Percentiles rank a stretch among this genome's conserved stretches.
These are phyloP conservation scores for Nothophaeocryptopus gaeumannii DNA, from an alignment of 2,329 filamentous ascomycete genomes.

Conservation along the genomic window DNA sequence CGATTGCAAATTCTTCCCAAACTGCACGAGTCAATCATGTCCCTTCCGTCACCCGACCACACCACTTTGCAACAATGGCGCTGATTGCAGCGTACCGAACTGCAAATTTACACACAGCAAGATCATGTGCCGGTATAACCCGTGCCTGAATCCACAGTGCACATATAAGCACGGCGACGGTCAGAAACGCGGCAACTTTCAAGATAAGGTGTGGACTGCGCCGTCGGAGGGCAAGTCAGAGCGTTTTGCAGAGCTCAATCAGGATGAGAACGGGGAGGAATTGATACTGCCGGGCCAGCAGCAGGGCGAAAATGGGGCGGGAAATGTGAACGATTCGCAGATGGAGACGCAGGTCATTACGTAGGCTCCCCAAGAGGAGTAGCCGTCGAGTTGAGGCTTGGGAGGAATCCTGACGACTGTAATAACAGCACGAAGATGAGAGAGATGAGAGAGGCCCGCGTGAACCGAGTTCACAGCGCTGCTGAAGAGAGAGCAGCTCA, in stretches of 20 bases:
- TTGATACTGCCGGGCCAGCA: slow-evolving; percentile 33
- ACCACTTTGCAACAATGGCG: slow-evolving; percentile 86
- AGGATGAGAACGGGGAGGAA: slow-evolving; percentile 30
- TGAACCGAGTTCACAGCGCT: too few relatives aligned
- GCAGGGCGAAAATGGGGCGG: slow-evolving; percentile 11
- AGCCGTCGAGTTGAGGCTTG: too few relatives aligned
- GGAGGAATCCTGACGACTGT: too few relatives aligned
- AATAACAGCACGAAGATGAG: too few relatives aligned
- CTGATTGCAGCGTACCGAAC: slow-evolving; percentile 73
- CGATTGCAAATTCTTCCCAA: slow-evolving; percentile 87
- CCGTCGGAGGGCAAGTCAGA: slow-evolving; percentile 39
- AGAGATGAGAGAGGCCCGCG: too few relatives aligned
- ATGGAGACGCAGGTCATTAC: slow-evolving; percentile 4
- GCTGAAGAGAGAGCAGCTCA: too few relatives aligned
- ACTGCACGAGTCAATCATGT: slow-evolving; percentile 86
- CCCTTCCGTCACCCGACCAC: slow-evolving; percentile 85
- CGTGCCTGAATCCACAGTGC: slow-evolving; percentile 85
- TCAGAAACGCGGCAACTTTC: slow-evolving; percentile 75
- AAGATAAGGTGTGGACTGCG: slow-evolving; percentile 88
- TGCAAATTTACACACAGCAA: slow-evolving; percentile 90
- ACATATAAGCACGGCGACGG: slow-evolving; percentile 88
- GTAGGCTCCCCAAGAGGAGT: not conserved
- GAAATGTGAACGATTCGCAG: slow-evolving; percentile 2
- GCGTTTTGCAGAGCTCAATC: slow-evolving; percentile 28
- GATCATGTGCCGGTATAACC: slow-evolving; percentile 84